Conservation (phyloP, 768 basidiomycete species). For the Rhizopogon salebrosus region DNA sequence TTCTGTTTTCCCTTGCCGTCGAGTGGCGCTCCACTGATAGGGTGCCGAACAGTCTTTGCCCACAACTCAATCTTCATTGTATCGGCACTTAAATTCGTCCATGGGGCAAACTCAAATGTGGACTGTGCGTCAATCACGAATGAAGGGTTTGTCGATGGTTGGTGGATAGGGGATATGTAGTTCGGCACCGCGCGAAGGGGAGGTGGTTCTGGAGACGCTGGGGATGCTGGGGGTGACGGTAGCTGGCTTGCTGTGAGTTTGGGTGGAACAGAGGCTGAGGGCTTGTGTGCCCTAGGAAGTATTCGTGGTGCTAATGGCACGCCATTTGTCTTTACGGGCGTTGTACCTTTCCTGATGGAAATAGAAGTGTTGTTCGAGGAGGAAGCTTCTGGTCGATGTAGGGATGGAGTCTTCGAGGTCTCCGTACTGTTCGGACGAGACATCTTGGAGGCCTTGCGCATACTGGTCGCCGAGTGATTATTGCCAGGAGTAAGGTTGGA, state of each 20-base stretch:
- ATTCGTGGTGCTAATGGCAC: slow-evolving; percentile 10
- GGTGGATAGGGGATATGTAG: slow-evolving; percentile 76
- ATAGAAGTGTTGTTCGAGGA: slow-evolving; percentile 8
- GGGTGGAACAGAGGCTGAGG: slow-evolving; percentile 19
- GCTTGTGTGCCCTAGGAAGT: slow-evolving; percentile 15
- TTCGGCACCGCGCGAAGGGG: slow-evolving; percentile 38
- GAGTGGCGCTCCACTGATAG: slow-evolving; percentile 2
- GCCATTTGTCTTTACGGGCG: slow-evolving; percentile 10
- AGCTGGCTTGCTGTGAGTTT: slow-evolving; percentile 22
- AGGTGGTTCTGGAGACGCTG: slow-evolving; percentile 8
- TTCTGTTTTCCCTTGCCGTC: slow-evolving; percentile 44
- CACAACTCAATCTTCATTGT: slow-evolving; percentile 54
- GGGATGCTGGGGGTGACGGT: slow-evolving; percentile 13
- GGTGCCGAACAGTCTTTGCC: slow-evolving; percentile 35
- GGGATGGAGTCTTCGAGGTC: slow-evolving; percentile 11
- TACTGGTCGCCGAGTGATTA: slow-evolving; percentile 2
- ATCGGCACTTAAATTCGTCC: slow-evolving; percentile 48
- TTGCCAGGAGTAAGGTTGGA: not conserved
- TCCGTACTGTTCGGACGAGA: slow-evolving; percentile 14
- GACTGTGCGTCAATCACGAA: slow-evolving; percentile 57
- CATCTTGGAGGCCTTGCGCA: slow-evolving; percentile 11
- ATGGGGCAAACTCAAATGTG: slow-evolving; percentile 47
- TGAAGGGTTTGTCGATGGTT: slow-evolving; percentile 78
- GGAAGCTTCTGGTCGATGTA: slow-evolving; percentile 3
- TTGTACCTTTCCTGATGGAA: slow-evolving; percentile 13